Conservation (phyloP, 2,329 filamentous ascomycete species). For the Pestalotiopsis fici region DNA sequence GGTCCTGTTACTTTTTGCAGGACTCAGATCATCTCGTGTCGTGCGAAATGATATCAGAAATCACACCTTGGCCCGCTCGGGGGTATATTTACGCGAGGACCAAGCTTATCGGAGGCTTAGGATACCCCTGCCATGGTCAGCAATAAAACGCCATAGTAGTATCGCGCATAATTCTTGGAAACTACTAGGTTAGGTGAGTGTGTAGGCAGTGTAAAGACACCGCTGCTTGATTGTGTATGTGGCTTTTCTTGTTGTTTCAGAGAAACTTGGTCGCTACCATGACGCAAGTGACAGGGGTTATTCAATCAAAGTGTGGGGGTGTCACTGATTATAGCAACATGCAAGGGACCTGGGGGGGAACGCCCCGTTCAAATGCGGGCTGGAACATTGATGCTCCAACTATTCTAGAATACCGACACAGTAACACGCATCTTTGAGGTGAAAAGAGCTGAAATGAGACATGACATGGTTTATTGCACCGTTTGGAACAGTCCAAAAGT, state of each 20-base stretch:
- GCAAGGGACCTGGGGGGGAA: background rate
- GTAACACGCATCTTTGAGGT: too few species aligned
- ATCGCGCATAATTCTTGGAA: background rate
- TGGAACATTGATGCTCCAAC: background rate
- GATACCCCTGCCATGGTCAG: background rate
- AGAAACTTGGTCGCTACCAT: background rate
- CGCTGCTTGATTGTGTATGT: background rate
- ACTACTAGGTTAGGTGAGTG: too few species aligned
- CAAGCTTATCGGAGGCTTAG: background rate
- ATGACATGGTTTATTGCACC: too few species aligned
- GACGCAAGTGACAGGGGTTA: background rate
- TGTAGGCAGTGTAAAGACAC: background rate
- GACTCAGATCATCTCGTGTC: background rate
- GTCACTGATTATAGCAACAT: background rate
- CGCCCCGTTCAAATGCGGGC: background rate
- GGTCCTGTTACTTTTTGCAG: background rate
- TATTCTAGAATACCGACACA: too few species aligned
- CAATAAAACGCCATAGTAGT: background rate
- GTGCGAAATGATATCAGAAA: constrained; percentile 1
- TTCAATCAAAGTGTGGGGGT: background rate
- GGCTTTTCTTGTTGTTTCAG: background rate
- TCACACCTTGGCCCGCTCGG: background rate
- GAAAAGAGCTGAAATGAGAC: too few species aligned
- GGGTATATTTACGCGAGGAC: background rate
- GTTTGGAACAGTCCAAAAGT: too few species aligned